Base-by-base conservation (phyloP, 202 grass and related monocot species). In the Carex arenaria region DNA sequence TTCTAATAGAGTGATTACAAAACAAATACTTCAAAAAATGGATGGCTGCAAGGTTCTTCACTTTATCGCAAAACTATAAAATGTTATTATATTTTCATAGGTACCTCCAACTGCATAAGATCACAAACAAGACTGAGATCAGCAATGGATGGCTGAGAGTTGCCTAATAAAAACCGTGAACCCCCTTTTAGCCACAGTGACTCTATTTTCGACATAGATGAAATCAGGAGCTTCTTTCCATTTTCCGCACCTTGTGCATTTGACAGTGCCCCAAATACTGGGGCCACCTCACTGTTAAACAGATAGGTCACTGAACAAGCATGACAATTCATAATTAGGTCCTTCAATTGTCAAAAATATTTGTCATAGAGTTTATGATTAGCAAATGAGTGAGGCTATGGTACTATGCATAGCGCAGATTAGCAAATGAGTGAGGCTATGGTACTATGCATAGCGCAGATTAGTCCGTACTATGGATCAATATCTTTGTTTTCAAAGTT, bases 71-170 rank as follows among this genome's bases (percentile, higher is more conserved):
- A 61, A 36, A 65, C 19, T 31, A 43, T 40, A 12, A 40, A 40
- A 4, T 51, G 15, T 5, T 69, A 5, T 4, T 62, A 61, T 79
- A 28, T 30, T 71, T 40, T 55, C 9, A 5, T 3, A 76, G 79
- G 26, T 93, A 95, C 95, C 92, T 98, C 92, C 43, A 95, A 63
- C 56, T 97, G 89, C 92, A 94, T 91, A 74, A 97, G 92, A 85
- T 94, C 92, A 56, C 95, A 97, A 38, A 94, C 90, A 79, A 97
- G 92, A 87, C 90, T 91, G 69, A 94, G 87, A 82, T 97, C 92
- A 57, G 92, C 90, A 49, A 97, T 90, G 1, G 92, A 90, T 75
- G 92, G 92, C 70, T 87, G 87, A 40, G 81, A 90, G 40, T 61
- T 93, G 64, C 92, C 92, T 19, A 89, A 49, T 81, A 98, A 84